These are phyloP conservation scores for Leonotis leonurus DNA, from an alignment of 257 asterid genomes.

Conservation along the genomic window DNA sequence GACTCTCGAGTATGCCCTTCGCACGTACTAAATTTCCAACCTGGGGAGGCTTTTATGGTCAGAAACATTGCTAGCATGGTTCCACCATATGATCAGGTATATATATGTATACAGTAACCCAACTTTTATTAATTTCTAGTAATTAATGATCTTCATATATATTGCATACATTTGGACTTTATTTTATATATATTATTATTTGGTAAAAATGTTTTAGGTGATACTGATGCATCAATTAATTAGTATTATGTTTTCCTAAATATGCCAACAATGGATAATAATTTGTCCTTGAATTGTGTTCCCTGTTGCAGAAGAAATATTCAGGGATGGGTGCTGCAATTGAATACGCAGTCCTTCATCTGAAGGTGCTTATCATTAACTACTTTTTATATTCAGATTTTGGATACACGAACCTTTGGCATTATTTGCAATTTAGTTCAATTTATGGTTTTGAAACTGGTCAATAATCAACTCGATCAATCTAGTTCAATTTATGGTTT, in stretches of 20 bases:
- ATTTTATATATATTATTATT: not conserved
- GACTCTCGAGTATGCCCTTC: conserved; percentile 65
- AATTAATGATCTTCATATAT: too few relatives aligned
- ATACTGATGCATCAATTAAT: too few relatives aligned
- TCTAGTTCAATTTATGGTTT: too few relatives aligned
- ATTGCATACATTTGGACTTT: too few relatives aligned
- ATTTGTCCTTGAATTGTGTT: not conserved
- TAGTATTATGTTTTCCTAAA: not conserved
- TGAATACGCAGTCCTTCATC: conserved; percentile 77
- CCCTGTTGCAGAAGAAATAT: conserved; percentile 45
- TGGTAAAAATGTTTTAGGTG: not conserved
- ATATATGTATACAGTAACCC: too few relatives aligned
- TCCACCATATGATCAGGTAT: conserved; percentile 47
- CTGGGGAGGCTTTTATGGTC: conserved; percentile 57
- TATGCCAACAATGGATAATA: not conserved
- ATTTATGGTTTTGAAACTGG: too few relatives aligned
- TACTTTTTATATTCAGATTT: not conserved
- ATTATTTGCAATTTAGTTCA: not conserved
- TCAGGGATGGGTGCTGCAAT: conserved; percentile 87
- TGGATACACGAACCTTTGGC: not conserved
- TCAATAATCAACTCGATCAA: too few relatives aligned
- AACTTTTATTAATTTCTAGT: too few relatives aligned
- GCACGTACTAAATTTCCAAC: conserved; percentile 43
- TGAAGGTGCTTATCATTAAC: conserved; percentile 41
- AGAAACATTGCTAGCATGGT: conserved; percentile 62